A percentile compares a stretch with the other conserved stretches of the same genome.
Conservation (phyloP, 164 flowering plant species). For the Buxus sempervirens region DNA sequence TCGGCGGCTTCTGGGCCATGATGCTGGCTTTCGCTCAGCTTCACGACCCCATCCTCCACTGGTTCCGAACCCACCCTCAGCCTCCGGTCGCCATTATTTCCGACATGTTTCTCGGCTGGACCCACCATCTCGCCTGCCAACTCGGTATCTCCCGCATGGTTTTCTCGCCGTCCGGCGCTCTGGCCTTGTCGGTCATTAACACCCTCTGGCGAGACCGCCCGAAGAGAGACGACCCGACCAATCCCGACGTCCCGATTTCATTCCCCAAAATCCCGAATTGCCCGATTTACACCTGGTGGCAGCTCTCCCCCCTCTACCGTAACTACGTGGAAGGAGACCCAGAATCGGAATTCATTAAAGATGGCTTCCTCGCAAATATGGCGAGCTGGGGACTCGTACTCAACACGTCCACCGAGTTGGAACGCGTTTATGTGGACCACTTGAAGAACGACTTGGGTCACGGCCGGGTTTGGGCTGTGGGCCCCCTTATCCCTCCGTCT, state of each 20-base stretch:
- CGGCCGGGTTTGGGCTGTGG: slow-evolving; percentile 46
- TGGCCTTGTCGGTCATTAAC: slow-evolving; percentile 14
- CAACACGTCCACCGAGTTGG: slow-evolving; percentile 43
- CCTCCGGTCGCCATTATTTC: slow-evolving; percentile 33
- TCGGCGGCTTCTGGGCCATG: slow-evolving; percentile 12
- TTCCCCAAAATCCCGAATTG: slow-evolving; percentile 29
- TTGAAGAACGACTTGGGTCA: slow-evolving; percentile 28
- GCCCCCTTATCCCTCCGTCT: slow-evolving; percentile 30
- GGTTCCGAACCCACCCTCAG: slow-evolving; percentile 28
- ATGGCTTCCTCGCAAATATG: slow-evolving; percentile 13
- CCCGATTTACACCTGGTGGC: slow-evolving; percentile 40
- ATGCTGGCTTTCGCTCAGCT: slow-evolving; percentile 9
- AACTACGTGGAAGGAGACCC: slow-evolving; percentile 22
- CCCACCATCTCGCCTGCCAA: slow-evolving; percentile 25
- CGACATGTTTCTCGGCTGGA: slow-evolving; percentile 40
- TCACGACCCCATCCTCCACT: slow-evolving; percentile 19
- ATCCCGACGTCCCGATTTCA: slow-evolving; percentile 6
- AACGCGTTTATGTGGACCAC: slow-evolving; percentile 33
- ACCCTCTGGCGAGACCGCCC: slow-evolving; percentile 25
- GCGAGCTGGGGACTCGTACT: slow-evolving; percentile 38
- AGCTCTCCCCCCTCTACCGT: slow-evolving; percentile 27
- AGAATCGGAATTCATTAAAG: slow-evolving; percentile 21
- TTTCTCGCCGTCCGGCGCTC: slow-evolving; percentile 31
- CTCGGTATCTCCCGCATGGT: slow-evolving; percentile 28
- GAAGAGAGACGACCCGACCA: not conserved